phyloP scores from a whole-genome alignment of 192 early-diverging fungal genomes.

The Coemansia sp. region DNA sequence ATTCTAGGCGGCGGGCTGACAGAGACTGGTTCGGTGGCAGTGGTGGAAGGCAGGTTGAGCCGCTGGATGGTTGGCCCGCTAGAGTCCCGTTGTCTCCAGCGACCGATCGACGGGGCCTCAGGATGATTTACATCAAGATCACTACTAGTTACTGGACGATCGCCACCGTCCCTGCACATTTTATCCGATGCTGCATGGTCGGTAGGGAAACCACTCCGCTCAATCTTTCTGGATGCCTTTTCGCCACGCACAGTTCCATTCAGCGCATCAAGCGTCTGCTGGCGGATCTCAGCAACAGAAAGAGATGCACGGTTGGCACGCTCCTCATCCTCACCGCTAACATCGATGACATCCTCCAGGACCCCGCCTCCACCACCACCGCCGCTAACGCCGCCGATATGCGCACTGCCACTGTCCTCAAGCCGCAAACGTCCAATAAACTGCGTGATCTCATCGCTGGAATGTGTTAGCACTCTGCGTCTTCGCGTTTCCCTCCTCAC shows the following conservation, averaged over 20 bases:
- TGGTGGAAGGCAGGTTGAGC: constrained; percentile 8
- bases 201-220: too few relatives aligned
- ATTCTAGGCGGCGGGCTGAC: background rate
- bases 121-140: background rate
- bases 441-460: constrained; percentile 29
- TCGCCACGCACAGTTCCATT: constrained; percentile 29
- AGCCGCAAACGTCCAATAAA: constrained; percentile 26
- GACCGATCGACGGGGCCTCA: background rate
- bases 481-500: constrained; percentile 10
- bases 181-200: background rate
- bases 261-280: constrained; percentile 49
- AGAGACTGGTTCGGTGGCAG: background rate
- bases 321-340: constrained; percentile 49
- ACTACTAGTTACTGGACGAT: too few relatives aligned
- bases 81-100: constrained; percentile 21
- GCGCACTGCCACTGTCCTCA: constrained; percentile 7
- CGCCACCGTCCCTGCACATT: background rate
- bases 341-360: constrained; percentile 42
- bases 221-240: too few relatives aligned
- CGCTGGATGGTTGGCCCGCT: constrained; percentile 15
- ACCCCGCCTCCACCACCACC: background rate
- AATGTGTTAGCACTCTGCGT: constrained; percentile 44
- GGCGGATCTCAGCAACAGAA: constrained; percentile 39
- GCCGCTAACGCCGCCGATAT: background rate
- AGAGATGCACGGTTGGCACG: constrained; percentile 22